Conservation (phyloP, 768 basidiomycete genomes). For the Ramaria sp. region DNA sequence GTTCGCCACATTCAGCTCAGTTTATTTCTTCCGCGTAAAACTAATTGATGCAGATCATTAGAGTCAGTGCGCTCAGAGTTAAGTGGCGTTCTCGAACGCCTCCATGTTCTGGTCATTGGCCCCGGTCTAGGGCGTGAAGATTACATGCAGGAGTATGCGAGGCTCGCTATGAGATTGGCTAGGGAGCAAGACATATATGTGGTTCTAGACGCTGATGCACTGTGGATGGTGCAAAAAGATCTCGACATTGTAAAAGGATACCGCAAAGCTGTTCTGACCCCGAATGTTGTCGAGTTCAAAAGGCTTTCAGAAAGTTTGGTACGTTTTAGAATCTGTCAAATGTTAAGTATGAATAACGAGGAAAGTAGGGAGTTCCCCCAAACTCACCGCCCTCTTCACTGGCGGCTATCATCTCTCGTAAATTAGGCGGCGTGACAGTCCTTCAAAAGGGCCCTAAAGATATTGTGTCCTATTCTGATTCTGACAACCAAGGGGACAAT, state of each 20-base stretch:
- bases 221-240: conserved; percentile 75
- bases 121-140: conserved; percentile 88
- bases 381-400: conserved; percentile 38
- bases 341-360: background rate
- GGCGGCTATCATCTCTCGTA: conserved; percentile 63
- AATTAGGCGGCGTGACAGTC: conserved; percentile 80
- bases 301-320: conserved; percentile 68
- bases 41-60: conserved; percentile 28
- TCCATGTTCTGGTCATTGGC: conserved; percentile 89
- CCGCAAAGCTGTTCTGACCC: conserved; percentile 79
- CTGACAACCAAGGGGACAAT: conserved; percentile 22
- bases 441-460: conserved; percentile 82
- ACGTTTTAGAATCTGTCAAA: conserved; percentile 14
- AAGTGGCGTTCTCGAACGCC: conserved; percentile 62
- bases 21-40: background rate
- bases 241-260: conserved; percentile 72
- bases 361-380: conserved; percentile 38
- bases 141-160: conserved; percentile 83
- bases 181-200: conserved; percentile 70
- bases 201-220: conserved; percentile 90
- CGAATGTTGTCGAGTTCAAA: conserved; percentile 90
- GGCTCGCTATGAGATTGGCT: conserved; percentile 66
- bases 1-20: conserved; percentile 31
- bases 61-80: conserved; percentile 42
- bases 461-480: conserved; percentile 63